These are phyloP conservation scores for Globisporangium solare DNA, from an alignment of 352 stramenopile species.

Conservation along the genomic window DNA sequence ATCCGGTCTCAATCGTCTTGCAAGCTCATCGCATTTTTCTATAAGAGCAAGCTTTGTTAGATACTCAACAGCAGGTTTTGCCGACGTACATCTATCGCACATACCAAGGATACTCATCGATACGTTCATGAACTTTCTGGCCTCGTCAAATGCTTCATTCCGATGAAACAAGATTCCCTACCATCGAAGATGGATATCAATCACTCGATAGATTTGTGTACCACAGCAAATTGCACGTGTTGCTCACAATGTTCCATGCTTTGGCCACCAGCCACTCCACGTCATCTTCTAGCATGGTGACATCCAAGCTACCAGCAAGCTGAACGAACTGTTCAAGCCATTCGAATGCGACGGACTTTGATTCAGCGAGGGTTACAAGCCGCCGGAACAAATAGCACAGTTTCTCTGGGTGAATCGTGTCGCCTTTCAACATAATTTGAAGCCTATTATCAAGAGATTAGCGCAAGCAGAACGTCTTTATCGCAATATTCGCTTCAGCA, in stretches of 20 bases:
- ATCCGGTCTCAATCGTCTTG: constrained; percentile 23
- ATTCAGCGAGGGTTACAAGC: constrained; percentile 45
- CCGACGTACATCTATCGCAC: not conserved
- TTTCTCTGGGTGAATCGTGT: constrained; percentile 21
- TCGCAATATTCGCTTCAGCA: no score
- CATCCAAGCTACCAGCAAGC: constrained; percentile 38
- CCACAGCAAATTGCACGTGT: not conserved
- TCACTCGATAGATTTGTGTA: not conserved
- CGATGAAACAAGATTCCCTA: constrained; percentile 36
- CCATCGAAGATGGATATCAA: constrained; percentile 4
- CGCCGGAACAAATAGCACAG: constrained; percentile 63
- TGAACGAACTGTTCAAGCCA: constrained; percentile 69
- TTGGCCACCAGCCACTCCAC: constrained; percentile 73
- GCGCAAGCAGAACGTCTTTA: not conserved
- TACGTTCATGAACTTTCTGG: constrained; percentile 39
- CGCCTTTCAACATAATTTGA: constrained; percentile 51
- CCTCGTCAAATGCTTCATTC: constrained; percentile 23
- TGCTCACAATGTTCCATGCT: constrained; percentile 67
- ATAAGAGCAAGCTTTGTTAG: not conserved
- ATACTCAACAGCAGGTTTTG: no score
- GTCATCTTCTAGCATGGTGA: constrained; percentile 40
- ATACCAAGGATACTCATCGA: constrained; percentile 37
- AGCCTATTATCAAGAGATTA: constrained; percentile 27
- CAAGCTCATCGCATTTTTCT: constrained; percentile 30
- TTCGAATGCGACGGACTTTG: constrained; percentile 33